Evolutionary conservation across 2,329 filamentous ascomycete species (phyloP).

Genomic region (Immersiporthe knoxdaviesiana): DNA sequence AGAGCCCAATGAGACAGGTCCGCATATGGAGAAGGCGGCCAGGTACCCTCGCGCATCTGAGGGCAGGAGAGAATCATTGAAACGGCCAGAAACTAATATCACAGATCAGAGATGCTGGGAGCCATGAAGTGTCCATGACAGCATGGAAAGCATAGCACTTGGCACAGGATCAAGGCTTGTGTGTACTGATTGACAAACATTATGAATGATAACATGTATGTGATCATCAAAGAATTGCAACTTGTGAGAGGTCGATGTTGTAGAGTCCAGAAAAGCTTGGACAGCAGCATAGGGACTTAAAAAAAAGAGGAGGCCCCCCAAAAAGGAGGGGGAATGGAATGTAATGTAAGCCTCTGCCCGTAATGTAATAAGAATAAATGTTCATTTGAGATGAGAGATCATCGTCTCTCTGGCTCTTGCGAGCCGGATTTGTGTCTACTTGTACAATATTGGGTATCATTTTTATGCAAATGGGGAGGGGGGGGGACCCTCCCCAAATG

Average conservation of each 20-base stretch:
- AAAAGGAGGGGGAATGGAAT: not conserved
- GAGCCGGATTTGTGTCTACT: slow-evolving; percentile 11
- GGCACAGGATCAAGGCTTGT: not conserved
- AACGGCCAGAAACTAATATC: not conserved
- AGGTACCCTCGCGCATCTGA: not conserved
- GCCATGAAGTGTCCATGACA: not conserved
- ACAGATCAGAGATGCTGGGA: not conserved
- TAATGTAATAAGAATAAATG: not conserved
- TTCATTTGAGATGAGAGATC: not conserved
- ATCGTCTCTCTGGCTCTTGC: not conserved
- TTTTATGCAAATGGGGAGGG: slow-evolving; percentile 1
- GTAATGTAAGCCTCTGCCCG: not conserved
- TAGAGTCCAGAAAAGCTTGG: not conserved
- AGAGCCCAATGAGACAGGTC: not conserved
- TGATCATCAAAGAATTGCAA: not conserved
- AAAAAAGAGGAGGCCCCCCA: not conserved
- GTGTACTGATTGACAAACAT: not conserved
- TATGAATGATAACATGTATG: not conserved
- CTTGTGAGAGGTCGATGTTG: not conserved
- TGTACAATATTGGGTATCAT: slow-evolving; percentile 13
- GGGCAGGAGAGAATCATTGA: not conserved
- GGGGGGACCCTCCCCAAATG: not conserved
- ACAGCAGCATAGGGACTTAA: not conserved
- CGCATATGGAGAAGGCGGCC: not conserved
- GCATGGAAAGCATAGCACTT: not conserved